phyloP scores from a whole-genome alignment of 306 rosid genomes.

The Biancaea sappan region DNA sequence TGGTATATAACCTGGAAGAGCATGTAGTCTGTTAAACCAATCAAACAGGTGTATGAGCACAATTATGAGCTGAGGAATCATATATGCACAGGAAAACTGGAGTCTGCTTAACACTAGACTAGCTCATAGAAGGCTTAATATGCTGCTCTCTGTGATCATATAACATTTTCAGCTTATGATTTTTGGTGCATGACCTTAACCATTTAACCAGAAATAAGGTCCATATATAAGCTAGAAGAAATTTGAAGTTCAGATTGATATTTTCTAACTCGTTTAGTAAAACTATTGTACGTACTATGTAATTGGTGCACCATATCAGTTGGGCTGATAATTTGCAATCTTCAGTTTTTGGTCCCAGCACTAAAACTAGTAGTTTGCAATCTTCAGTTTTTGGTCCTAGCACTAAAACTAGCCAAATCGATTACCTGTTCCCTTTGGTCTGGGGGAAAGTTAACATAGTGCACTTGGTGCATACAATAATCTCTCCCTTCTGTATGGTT shows the following conservation, averaged over 20 bases:
- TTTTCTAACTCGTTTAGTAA: neutral
- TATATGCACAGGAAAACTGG: conserved; percentile 4
- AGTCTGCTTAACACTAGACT: neutral
- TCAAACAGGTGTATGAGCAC: neutral
- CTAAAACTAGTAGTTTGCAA: neutral
- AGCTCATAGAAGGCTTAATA: neutral
- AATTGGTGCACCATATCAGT: neutral
- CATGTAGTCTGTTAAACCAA: conserved; percentile 21
- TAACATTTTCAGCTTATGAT: neutral
- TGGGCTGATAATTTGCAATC: neutral
- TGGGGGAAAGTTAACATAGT: neutral
- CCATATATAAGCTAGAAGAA: neutral
- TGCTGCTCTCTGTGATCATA: neutral
- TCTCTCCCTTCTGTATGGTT: neutral
- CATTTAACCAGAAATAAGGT: neutral
- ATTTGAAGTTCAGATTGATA: neutral
- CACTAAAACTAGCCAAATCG: neutral
- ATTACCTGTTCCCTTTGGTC: neutral
- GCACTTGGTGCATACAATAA: neutral
- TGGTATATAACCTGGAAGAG: conserved; percentile 12
- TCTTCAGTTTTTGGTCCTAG: neutral
- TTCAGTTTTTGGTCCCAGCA: neutral
- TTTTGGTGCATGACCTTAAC: neutral
- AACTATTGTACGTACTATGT: neutral
- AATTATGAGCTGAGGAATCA: conserved; percentile 1